Evolutionary conservation across 306 rosid genomes (phyloP).

Genomic region (Fagus crenata): DNA sequence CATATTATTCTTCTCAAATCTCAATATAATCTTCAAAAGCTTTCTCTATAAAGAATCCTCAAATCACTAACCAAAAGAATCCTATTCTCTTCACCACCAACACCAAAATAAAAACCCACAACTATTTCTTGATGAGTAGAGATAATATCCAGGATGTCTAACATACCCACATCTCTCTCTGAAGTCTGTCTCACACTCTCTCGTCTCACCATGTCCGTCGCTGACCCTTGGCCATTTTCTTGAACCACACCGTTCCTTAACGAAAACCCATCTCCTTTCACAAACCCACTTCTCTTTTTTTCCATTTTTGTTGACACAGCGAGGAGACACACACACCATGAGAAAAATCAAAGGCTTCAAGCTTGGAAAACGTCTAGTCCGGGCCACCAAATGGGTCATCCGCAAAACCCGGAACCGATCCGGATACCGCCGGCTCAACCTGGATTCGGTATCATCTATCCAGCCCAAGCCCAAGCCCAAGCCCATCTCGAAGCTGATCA

Average conservation of each 20-base stretch:
- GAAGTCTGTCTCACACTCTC: slow-evolving; percentile 57
- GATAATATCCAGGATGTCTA: slow-evolving; percentile 40
- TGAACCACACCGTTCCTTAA: slow-evolving; percentile 15
- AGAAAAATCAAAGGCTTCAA: slow-evolving; percentile 55
- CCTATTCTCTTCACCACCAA: neutral
- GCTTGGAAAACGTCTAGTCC: slow-evolving; percentile 53
- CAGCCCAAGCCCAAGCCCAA: neutral
- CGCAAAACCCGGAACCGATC: slow-evolving; percentile 30
- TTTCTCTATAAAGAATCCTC: too few relatives aligned
- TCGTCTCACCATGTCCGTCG: slow-evolving; percentile 64
- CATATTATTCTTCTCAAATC: too few relatives aligned
- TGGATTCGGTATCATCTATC: neutral
- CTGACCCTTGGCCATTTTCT: slow-evolving; percentile 79
- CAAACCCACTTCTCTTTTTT: neutral
- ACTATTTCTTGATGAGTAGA: neutral
- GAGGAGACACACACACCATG: slow-evolving; percentile 26
- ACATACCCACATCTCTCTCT: slow-evolving; percentile 62
- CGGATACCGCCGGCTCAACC: slow-evolving; percentile 29
- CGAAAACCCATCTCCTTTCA: neutral
- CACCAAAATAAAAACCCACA: too few relatives aligned
- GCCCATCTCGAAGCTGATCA: slow-evolving; percentile 44
- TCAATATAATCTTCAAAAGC: too few relatives aligned
- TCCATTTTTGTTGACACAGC: neutral
- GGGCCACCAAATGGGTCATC: slow-evolving; percentile 49
- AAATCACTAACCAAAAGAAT: neutral